phyloP scores from a whole-genome alignment of 768 basidiomycete genomes.

The Myochromella boudieri region DNA sequence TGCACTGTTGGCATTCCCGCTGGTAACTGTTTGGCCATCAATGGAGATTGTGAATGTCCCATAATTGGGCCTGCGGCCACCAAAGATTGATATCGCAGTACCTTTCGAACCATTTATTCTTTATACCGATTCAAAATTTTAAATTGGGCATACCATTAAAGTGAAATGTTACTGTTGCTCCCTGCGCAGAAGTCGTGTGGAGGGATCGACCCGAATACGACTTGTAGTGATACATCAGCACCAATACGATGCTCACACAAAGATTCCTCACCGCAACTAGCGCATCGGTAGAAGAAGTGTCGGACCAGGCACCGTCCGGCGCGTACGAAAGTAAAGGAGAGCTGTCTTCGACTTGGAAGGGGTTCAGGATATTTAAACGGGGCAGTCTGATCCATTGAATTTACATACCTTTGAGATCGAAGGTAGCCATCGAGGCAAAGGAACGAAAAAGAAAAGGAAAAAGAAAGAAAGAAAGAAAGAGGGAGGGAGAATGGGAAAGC shows the following conservation, averaged over 20 bases:
- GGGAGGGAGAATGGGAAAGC: not conserved
- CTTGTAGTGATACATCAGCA: conserved; percentile 23
- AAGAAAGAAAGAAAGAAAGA: conserved; percentile 20
- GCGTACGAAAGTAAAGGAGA: conserved; percentile 54
- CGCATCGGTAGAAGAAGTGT: conserved; percentile 39
- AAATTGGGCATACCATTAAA: conserved; percentile 43
- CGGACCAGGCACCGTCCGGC: conserved; percentile 50
- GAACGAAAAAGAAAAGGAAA: conserved; percentile 19
- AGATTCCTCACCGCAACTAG: conserved; percentile 33
- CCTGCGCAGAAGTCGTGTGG: conserved; percentile 41
- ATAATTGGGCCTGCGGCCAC: conserved; percentile 44
- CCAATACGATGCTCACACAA: not conserved
- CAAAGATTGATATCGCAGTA: conserved; percentile 54
- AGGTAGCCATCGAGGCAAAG: conserved; percentile 48
- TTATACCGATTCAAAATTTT: not conserved
- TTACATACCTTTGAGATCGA: conserved; percentile 40
- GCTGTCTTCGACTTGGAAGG: conserved; percentile 49
- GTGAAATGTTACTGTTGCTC: conserved; percentile 48
- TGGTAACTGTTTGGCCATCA: conserved; percentile 38
- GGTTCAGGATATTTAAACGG: not conserved
- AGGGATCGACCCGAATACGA: conserved; percentile 44
- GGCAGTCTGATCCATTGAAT: not conserved
- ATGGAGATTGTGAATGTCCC: conserved; percentile 45
- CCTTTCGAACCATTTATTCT: conserved; percentile 25
- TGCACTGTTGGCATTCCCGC: conserved; percentile 32